Evolutionary conservation across 371 early-diverging fungal genomes (phyloP).

Genomic region (Quaeritorhiza haematococci): DNA sequence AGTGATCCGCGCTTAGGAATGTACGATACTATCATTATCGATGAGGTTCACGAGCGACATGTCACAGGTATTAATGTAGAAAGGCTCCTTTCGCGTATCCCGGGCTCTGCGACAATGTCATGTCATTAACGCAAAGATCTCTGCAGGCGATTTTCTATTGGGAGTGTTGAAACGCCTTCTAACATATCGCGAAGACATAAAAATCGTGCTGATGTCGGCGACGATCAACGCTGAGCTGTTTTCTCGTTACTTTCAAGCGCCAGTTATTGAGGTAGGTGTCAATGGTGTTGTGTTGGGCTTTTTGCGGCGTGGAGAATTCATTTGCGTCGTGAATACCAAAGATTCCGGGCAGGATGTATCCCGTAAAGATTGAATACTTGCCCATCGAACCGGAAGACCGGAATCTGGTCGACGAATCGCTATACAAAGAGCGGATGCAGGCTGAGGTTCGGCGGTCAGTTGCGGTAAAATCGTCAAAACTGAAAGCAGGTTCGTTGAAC

Average conservation of each 20-base stretch:
- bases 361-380: slow-evolving; percentile 78
- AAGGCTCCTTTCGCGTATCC: background rate
- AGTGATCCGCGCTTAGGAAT: slow-evolving; percentile 60
- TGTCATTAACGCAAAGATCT: slow-evolving; percentile 25
- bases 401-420: slow-evolving; percentile 50
- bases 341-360: slow-evolving; percentile 84
- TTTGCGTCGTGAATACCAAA: slow-evolving; percentile 39
- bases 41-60: slow-evolving; percentile 97
- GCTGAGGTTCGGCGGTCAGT: slow-evolving; percentile 39
- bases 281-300: background rate
- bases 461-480: slow-evolving; percentile 32
- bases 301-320: slow-evolving; percentile 44
- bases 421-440: slow-evolving; percentile 38
- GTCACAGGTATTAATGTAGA: slow-evolving; percentile 32
- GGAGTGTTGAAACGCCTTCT: slow-evolving; percentile 86
- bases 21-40: slow-evolving; percentile 81
- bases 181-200: slow-evolving; percentile 63
- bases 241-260: slow-evolving; percentile 71
- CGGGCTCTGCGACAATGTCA: background rate
- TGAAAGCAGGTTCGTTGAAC: slow-evolving; percentile 35
- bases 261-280: slow-evolving; percentile 24
- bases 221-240: slow-evolving; percentile 92
- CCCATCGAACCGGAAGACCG: slow-evolving; percentile 76
- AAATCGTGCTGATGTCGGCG: slow-evolving; percentile 95
- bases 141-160: slow-evolving; percentile 93